Base-by-base conservation (phyloP, 1,139 yeast species). In the Geotrichum phurueaensis region DNA sequence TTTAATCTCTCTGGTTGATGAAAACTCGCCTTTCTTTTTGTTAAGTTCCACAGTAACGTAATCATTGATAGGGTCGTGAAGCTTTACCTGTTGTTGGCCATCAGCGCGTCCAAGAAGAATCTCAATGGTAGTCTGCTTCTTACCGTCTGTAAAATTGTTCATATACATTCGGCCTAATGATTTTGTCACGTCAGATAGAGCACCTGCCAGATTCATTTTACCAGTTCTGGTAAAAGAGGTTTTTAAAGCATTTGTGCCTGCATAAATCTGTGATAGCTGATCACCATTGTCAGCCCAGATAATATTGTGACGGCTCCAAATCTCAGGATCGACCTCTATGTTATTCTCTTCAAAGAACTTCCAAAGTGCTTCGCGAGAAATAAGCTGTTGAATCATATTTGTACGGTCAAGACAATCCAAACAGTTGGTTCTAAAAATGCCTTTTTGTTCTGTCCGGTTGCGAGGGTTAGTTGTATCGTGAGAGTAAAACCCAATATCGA, bases 251-350 rank as follows among this genome's bases (percentile, higher is more conserved):
- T 94, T 92, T 0, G 99, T 95, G 6, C 99, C 99, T 0, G 99
- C 94, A 71, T 95, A 95, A 33, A 94, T 94, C 72, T 91, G 97
- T 0, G 98, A 91, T 10, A 95, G 83, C 63, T 95, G 97, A 74
- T 95, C 99, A 54, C 99, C 99, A 72, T 94, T 92, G 73, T 95
- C 97, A 0, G 99, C 99, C 99, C 99, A 95, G 25, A 94, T 75
- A 3, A 86, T 79, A 68, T 91, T 89, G 70, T 92, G 97, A 63
- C 82, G 84, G 50, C 75, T 71, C 71, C 85, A 79, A 53, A 89
- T 75, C 23, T 85, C 94, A 10, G 74, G 68, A 7, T 70, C 67
- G 27, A 76, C 75, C 36, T 71, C 73, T 62, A 75, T 74, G 57
- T 74, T 71, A 60, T 81, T 79, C 68, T 84, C 86, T 59, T 79